Conservation (phyloP, 345 rosid genomes). For the Psidium friedrichsthalianum region DNA sequence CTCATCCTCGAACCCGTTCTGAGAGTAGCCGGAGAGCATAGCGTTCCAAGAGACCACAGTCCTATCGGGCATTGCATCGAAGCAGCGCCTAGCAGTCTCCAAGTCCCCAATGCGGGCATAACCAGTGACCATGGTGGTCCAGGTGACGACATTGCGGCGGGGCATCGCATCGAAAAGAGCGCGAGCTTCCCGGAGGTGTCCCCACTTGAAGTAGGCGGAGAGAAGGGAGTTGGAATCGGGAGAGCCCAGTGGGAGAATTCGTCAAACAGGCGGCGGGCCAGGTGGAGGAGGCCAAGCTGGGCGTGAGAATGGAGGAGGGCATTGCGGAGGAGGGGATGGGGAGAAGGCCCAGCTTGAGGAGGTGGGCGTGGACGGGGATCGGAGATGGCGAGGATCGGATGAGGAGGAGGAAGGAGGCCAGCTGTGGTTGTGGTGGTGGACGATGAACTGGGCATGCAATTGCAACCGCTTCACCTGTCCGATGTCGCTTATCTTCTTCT, state of each 20-base stretch:
- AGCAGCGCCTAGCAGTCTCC: slow-evolving; percentile 27
- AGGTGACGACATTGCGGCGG: slow-evolving; percentile 49
- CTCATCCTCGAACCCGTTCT: slow-evolving; percentile 26
- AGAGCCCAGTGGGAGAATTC: slow-evolving; percentile 30
- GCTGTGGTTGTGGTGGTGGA: not conserved
- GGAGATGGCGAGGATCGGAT: slow-evolving; percentile 13
- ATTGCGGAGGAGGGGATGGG: slow-evolving; percentile 20
- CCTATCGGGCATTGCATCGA: slow-evolving; percentile 30
- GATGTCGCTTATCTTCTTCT: not conserved
- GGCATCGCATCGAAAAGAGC: slow-evolving; percentile 71
- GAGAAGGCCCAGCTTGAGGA: slow-evolving; percentile 18
- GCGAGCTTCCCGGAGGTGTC: slow-evolving; percentile 33
- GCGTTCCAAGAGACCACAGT: slow-evolving; percentile 48
- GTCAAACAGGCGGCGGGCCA: slow-evolving; percentile 45
- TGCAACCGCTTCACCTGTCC: not conserved
- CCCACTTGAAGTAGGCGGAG: slow-evolving; percentile 34
- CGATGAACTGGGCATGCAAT: not conserved
- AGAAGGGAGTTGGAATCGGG: slow-evolving; percentile 45
- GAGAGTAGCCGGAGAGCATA: slow-evolving; percentile 44
- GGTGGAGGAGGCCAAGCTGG: slow-evolving; percentile 12
- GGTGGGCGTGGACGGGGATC: slow-evolving; percentile 17
- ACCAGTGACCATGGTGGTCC: slow-evolving; percentile 74
- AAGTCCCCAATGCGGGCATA: slow-evolving; percentile 57
- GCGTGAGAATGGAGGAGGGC: slow-evolving; percentile 20
- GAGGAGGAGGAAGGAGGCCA: slow-evolving; percentile 19